Evolutionary conservation across 1,284 basidiomycete genomes (phyloP), one percentile per base, ranked within the genome.

Genomic region (Ceratobasidium sp.): DNA sequence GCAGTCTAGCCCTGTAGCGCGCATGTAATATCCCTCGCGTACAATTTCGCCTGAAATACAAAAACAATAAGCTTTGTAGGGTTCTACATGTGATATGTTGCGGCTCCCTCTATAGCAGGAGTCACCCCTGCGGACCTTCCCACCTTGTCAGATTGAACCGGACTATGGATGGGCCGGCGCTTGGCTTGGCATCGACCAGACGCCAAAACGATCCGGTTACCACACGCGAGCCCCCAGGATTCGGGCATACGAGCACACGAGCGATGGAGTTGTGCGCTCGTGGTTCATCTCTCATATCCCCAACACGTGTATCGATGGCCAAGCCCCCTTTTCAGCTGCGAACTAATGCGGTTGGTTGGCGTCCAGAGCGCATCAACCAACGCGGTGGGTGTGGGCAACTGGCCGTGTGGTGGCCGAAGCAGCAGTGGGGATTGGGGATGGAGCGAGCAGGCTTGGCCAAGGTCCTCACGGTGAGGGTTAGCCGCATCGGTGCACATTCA

Each of bases 251-350:
- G n/a, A n/a, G n/a, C n/a, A n/a, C n/a, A n/a, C n/a, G n/a, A n/a
- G n/a, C n/a, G n/a, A n/a, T n/a, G n/a, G 54, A 58, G 31, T 29
- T 24, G 34, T 58, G 54, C 27, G 54, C 54, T 24, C 54, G 34
- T 58, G 27, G 54, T 58, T 53, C 22, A 27, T 53, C 51, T 58
- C 19, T 37, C 11, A 31, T 19, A 31, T 19, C 61, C 14, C 61
- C 19, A 29, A 69, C 65, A 69, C 65, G 65, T 69, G 65, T 69
- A 69, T 69, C 65, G 65, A 69, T 69, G 39, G 27, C 43, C 19
- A 51, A 41, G 65, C 65, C 65, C 65, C 65, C 29, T 39, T 69
- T 69, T 41, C 7, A 19, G 2, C 22, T 19, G 11, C 2, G 61
- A 6, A 53, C 37, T 43, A 39, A 41, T 29, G 48, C 48, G 27